Percentiles rank a stretch among this genome's conserved stretches.
phyloP scores from a whole-genome alignment of 2,329 filamentous ascomycete genomes.

The Aureobasidium sp. region DNA sequence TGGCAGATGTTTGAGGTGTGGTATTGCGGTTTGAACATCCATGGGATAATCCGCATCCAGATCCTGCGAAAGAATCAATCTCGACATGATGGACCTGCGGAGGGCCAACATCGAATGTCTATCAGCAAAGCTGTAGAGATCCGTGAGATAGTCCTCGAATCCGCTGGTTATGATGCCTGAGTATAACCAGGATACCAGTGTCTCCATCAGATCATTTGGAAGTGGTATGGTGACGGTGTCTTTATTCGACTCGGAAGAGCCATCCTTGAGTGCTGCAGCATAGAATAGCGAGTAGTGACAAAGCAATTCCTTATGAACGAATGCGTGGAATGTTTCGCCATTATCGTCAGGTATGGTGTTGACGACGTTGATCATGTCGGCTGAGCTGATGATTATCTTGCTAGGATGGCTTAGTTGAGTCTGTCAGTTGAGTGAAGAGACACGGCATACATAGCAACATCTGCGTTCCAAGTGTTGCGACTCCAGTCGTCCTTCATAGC shows the following conservation, averaged over 20 bases:
- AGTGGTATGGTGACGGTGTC: neutral
- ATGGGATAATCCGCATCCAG: neutral
- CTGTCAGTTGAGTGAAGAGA: no score
- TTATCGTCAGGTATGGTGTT: neutral
- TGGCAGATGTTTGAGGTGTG: neutral
- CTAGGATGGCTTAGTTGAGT: neutral
- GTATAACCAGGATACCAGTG: neutral
- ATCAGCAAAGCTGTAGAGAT: neutral
- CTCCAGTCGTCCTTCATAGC: neutral
- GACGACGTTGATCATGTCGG: neutral
- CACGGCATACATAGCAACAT: neutral
- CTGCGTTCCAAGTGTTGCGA: neutral
- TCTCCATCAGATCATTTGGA: fast-evolving
- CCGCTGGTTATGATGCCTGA: neutral
- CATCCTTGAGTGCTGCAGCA: neutral
- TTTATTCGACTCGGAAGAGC: neutral
- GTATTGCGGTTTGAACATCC: neutral
- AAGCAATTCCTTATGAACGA: neutral
- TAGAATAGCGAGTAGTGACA: neutral
- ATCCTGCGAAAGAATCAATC: neutral
- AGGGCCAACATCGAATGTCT: neutral
- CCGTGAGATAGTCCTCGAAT: neutral
- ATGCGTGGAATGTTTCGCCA: neutral
- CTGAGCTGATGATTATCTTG: neutral
- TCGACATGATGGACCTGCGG: neutral